These are phyloP conservation scores for Pichia eremophila DNA, from an alignment of 805 yeast genomes.

Conservation along the genomic window DNA sequence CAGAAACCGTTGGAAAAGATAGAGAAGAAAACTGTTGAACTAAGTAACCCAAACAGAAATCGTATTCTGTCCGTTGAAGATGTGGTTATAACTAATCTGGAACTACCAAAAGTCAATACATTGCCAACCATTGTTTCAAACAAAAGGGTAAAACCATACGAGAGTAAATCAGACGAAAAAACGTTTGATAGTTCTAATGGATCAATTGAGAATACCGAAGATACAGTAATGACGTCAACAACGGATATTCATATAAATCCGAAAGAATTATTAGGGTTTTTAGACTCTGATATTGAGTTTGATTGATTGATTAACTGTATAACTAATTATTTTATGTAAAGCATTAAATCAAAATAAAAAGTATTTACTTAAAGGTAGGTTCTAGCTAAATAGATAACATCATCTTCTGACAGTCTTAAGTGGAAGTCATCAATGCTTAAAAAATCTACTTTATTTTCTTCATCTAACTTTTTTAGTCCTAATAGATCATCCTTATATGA, in stretches of 20 bases:
- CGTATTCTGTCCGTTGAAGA: neutral
- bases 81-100: slow-evolving; percentile 1
- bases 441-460: slow-evolving; percentile 37
- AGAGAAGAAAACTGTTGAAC: neutral
- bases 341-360: too few species aligned
- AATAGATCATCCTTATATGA: slow-evolving; percentile 46
- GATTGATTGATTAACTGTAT: slow-evolving; percentile 6
- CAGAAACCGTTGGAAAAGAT: neutral
- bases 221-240: neutral
- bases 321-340: too few species aligned
- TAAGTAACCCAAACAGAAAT: neutral
- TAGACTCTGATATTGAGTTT: slow-evolving; percentile 21
- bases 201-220: neutral
- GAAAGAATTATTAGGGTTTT: slow-evolving; percentile 12
- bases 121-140: too few species aligned
- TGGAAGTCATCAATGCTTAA: slow-evolving; percentile 47
- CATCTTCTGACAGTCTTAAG: slow-evolving; percentile 52
- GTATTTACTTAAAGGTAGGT: slow-evolving; percentile 31
- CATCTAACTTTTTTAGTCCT: slow-evolving; percentile 45
- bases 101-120: neutral
- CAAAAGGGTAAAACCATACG: too few species aligned
- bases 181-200: neutral
- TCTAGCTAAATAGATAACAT: slow-evolving; percentile 34
- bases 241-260: too few species aligned
- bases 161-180: too few species aligned